Conservation (phyloP, 306 rosid species). For the Lathyrus sativus region DNA sequence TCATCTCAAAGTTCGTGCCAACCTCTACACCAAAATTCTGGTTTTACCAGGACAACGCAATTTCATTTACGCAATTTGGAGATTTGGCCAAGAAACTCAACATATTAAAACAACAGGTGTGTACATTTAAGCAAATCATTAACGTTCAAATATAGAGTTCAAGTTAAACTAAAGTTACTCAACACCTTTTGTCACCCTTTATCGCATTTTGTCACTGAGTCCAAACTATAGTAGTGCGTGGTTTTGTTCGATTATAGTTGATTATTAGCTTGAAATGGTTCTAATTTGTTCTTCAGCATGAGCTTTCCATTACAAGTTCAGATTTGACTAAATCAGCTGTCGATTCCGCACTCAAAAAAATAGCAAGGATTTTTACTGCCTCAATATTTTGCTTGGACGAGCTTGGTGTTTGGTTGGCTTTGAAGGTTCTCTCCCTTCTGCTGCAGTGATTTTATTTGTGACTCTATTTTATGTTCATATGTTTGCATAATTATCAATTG, state of each 20-base stretch:
- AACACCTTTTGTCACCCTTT: neutral
- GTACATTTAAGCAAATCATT: conserved; percentile 29
- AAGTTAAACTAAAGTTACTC: neutral
- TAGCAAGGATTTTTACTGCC: conserved; percentile 45
- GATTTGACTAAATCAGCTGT: conserved; percentile 46
- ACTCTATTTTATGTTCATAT: conserved; percentile 33
- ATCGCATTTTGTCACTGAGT: neutral
- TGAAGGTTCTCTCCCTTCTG: conserved; percentile 55
- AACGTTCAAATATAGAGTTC: neutral
- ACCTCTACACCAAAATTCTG: conserved; percentile 70
- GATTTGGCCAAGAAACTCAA: conserved; percentile 41
- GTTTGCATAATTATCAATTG: conserved; percentile 25
- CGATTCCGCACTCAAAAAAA: conserved; percentile 50
- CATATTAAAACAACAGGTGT: conserved; percentile 53
- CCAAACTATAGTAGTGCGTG: neutral
- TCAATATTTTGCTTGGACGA: conserved; percentile 65
- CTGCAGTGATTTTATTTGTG: conserved; percentile 2
- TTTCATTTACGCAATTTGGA: conserved; percentile 38
- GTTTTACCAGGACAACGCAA: conserved; percentile 43
- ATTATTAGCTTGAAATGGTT: conserved; percentile 30
- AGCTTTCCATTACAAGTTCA: conserved; percentile 34
- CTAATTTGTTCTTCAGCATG: conserved; percentile 57
- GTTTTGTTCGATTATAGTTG: conserved; percentile 22
- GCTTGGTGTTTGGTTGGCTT: conserved; percentile 76
- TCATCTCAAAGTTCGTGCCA: conserved; percentile 62